Base-by-base conservation (phyloP, 2,329 filamentous ascomycete species). In the Colletotrichum costaricense region DNA sequence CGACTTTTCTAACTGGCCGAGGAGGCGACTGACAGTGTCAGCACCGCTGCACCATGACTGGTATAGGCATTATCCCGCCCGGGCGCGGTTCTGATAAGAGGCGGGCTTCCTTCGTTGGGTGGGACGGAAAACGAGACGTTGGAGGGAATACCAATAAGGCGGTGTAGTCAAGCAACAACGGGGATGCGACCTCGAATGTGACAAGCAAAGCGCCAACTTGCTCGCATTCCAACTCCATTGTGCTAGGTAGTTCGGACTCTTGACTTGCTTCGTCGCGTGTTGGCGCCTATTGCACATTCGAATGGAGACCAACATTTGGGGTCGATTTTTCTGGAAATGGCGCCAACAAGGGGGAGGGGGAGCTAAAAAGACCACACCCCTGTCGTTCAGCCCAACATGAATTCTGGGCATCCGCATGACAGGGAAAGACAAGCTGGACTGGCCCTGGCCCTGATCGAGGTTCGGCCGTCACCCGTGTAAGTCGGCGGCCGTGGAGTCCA, bases 311-410 rank as follows among this genome's bases (percentile, higher is more conserved):
- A 38, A 73, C 57, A 58, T 57, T 69, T 74, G 73, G 70, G 65
- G 56, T 69, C 38, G 70, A 72, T 55, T 72, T 74, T 62, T 71
- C 30, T 67, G 55, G 70, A 62, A 64, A 28, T 33, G 62, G 38
- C 38, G 14, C 38, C 62, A 26, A 46, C 72, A 67, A 42, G 38
- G 42, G 42, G 42, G 42, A 22, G 46, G 71, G 68, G 60, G 22
- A 60, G 33, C 38, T 59, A 52, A 55, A 55, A 22, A 54, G 38
- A 56, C 42, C 28, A 16, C 19, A 75, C 65, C 75, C 76, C 69
- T 74, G 76, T 74, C 66, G 22, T 75, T 75, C 74, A 77, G 75
- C 75, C 71, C 63, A 67, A 28, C 62, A 75, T 35, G 65, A 67
- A 67, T 72, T 49, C 59, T 69, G 60, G 55, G 60, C 55, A 57